Base-by-base conservation (phyloP, 2,329 filamentous ascomycete genomes). In the Hypomyces rosellus region DNA sequence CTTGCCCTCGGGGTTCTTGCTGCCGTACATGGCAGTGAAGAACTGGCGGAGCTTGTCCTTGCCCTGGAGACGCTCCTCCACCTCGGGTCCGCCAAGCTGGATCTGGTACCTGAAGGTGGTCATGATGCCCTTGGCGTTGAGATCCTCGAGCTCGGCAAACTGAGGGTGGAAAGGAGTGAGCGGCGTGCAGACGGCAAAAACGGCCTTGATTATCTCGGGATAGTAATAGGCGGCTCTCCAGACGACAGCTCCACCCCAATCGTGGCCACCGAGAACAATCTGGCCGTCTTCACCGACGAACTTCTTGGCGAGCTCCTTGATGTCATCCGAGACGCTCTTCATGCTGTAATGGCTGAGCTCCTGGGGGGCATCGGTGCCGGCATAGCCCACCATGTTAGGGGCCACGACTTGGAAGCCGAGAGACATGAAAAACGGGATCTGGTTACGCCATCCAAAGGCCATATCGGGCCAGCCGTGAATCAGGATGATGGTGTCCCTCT, bases 301-400 rank as follows among this genome's bases (percentile, higher is more conserved):
- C 55, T 84, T 76, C 52, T 71, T 72, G 6, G 86, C 82, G 20
- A 97, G 76, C 54, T 82, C 83, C 18, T 82, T 84, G 57, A 97
- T 78, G 62, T 96, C 89, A 49, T 84, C 80, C 15, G 86, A 77
- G 53, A 87, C 80, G 55, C 77, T 81, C 72, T 89, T 93, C 64
- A 82, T 74, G 20, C 80, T 81, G 70, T 92, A 96, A 49, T 80
- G 72, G 45, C 70, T 68, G 3, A 83, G 67, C 1, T 77, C 74
- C 39, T 80, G 74, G 0, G 87, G 86, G 0, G 86, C 82, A 52
- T 76, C 85, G 22, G 88, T 93, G 52, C 81, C 78, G 22, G 87
- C 88, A 65, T 93, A 97, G 55, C 92, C 92, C 59, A 95, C 78
- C 75, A 90, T 85, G 68, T 96, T 89, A 0, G 89, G 87, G 11